A percentile compares a stretch with the other conserved stretches of the same genome.
These are phyloP conservation scores for Calonectria multiphialidica DNA, from an alignment of 2,329 filamentous ascomycete species.

Conservation along the genomic window DNA sequence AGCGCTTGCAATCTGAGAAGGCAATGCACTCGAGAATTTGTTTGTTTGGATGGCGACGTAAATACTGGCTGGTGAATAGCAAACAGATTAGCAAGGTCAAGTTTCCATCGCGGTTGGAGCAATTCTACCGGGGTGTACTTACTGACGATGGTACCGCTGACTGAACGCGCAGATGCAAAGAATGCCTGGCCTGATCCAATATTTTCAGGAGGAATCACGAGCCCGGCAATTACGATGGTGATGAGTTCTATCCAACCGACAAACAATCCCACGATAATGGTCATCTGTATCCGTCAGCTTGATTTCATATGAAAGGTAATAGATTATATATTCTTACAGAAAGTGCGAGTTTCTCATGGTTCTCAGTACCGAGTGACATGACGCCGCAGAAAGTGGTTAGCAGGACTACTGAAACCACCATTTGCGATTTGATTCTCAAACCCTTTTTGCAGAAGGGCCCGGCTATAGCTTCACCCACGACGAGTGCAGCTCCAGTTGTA, in stretches of 20 bases:
- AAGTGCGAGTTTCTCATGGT: neutral
- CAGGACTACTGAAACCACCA: neutral
- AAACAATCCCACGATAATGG: neutral
- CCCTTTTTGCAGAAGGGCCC: neutral
- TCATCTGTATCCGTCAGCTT: neutral
- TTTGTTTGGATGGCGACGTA: neutral
- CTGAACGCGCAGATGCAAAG: neutral
- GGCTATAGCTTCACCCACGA: neutral
- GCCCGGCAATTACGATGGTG: neutral
- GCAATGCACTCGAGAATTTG: neutral
- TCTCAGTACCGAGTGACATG: neutral
- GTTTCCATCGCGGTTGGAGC: neutral
- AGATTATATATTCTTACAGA: neutral
- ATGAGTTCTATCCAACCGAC: slow-evolving; percentile 6
- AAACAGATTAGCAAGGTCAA: neutral
- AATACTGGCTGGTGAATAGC: neutral
- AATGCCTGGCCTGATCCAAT: neutral
- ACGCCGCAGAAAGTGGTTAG: neutral
- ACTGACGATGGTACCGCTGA: neutral
- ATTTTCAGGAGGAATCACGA: slow-evolving; percentile 2
- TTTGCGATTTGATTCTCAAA: neutral
- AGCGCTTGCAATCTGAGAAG: neutral
- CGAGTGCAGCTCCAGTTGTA: neutral
- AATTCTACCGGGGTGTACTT: neutral
- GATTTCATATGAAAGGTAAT: too few species aligned